These are phyloP conservation scores for Schwanniomyces yamadae DNA, from an alignment of 805 yeast species.

Conservation along the genomic window DNA sequence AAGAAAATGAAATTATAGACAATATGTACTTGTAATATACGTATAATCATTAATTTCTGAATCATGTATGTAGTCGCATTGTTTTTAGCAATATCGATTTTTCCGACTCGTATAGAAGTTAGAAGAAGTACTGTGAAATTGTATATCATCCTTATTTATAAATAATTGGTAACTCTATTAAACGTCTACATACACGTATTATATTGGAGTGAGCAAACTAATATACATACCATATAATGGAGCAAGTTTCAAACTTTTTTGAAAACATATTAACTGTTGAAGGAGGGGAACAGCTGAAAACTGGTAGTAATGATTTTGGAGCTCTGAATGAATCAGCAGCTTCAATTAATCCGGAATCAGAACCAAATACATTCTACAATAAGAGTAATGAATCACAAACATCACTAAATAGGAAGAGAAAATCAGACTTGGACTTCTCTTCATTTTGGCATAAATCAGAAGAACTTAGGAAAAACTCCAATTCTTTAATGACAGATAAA, in stretches of 20 bases:
- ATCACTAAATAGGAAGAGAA: constrained; percentile 2
- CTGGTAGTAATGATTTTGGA: constrained; percentile 2
- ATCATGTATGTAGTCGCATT: too few species aligned
- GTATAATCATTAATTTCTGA: too few species aligned
- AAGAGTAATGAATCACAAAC: neutral
- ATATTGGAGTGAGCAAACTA: too few species aligned
- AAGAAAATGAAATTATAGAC: too few species aligned
- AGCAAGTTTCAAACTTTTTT: constrained; percentile 36
- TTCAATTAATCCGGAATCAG: neutral
- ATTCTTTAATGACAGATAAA: constrained; percentile 53
- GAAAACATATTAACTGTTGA: constrained; percentile 36
- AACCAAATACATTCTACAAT: neutral
- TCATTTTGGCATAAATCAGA: constrained; percentile 26
- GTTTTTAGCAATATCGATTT: too few species aligned
- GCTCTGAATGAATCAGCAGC: neutral
- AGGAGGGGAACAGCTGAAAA: constrained; percentile 3
- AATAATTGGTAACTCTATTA: too few species aligned
- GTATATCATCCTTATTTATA: too few species aligned
- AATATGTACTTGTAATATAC: too few species aligned
- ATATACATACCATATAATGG: too few species aligned
- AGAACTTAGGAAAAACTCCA: constrained; percentile 17
- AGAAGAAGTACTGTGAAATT: too few species aligned
- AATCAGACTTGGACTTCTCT: constrained; percentile 16
- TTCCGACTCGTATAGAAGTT: too few species aligned
- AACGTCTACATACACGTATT: too few species aligned